Evolutionary conservation across 805 yeast genomes (phyloP), one percentile per base, ranked within the genome.

Genomic region (Starmerella bombicola): DNA sequence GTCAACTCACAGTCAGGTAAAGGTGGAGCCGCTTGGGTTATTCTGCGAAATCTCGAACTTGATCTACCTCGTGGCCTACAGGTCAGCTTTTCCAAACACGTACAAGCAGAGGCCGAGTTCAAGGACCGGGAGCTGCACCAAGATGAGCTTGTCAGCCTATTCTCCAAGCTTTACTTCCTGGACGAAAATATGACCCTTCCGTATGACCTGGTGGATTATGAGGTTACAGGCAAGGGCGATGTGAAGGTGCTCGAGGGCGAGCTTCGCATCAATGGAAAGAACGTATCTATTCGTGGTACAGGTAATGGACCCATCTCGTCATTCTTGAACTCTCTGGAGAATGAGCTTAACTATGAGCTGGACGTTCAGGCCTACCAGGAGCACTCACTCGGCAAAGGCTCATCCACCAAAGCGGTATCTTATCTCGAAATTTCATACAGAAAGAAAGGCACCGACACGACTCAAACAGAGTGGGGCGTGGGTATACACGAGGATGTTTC

Each of bases 401-500:
- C 86, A 8, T 64, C 69, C 42, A 68, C 81, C 38, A 70, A 72
- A 58, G 93, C 93, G 39, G 91, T 80, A 12, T 72, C 88, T n/a
- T 81, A 77, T 53, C 76, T 86, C 44, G 79, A 73, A 52, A 55
- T 71, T 39, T 59, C 73, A 49, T 72, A 70, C 59, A 64, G 66
- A 32, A 61, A 60, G 33, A 60, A 64, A 35, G 36, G 41, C 26
- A 40, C 17, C 5, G 17, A 40, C 13, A 55, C 64, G 55, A 37
- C 55, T 41, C 52, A 61, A 35, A 45, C 55, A 47, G 63, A 66
- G 36, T 86, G 95, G 95, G 96, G 96, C 63, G 86, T 86, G 44
- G 96, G 95, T 56, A 75, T 84, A 47, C 78, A 83, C 58, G 88
- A 78, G 62, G 94, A 86, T 63, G 91, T 82, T 40, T 78, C 93